Evolutionary conservation across 1,284 basidiomycete species (phyloP).

Genomic region (Leccinum subrobustum): DNA sequence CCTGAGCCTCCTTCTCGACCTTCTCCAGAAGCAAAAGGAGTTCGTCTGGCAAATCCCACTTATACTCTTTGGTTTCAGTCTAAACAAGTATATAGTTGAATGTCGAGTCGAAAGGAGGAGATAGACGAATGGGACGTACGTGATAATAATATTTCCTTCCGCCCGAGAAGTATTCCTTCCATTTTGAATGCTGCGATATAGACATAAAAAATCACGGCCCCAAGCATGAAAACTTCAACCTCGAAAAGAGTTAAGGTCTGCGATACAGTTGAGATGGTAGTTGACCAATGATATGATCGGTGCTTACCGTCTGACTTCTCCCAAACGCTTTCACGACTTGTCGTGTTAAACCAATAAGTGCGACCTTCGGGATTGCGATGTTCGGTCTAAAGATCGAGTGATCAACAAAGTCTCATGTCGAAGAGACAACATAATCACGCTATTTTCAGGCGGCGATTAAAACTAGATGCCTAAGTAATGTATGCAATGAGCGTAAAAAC

Average conservation of each 20-base stretch:
- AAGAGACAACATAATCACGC: constrained; percentile 22
- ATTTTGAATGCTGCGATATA: constrained; percentile 70
- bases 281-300: constrained; percentile 7
- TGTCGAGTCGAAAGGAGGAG: no score
- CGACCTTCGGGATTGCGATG: constrained; percentile 82
- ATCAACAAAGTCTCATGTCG: constrained; percentile 5
- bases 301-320: constrained; percentile 79
- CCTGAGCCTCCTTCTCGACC: constrained; percentile 71
- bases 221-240: constrained; percentile 42
- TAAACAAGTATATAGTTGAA: constrained; percentile 26
- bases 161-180: constrained; percentile 85
- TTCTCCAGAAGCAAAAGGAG: constrained; percentile 77
- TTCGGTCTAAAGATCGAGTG: constrained; percentile 53
- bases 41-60: constrained; percentile 95
- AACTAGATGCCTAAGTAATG: no score
- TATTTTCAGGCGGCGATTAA: no score
- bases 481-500: no score
- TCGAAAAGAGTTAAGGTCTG: constrained; percentile 85
- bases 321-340: constrained; percentile 79
- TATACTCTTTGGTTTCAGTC: constrained; percentile 83
- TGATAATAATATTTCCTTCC: no score
- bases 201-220: constrained; percentile 1
- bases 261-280: constrained; percentile 12
- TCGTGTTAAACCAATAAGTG: constrained; percentile 85
- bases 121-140: no score